Evolutionary conservation across 441 rosid genomes (phyloP).

Genomic region (Corymbia citriodora): DNA sequence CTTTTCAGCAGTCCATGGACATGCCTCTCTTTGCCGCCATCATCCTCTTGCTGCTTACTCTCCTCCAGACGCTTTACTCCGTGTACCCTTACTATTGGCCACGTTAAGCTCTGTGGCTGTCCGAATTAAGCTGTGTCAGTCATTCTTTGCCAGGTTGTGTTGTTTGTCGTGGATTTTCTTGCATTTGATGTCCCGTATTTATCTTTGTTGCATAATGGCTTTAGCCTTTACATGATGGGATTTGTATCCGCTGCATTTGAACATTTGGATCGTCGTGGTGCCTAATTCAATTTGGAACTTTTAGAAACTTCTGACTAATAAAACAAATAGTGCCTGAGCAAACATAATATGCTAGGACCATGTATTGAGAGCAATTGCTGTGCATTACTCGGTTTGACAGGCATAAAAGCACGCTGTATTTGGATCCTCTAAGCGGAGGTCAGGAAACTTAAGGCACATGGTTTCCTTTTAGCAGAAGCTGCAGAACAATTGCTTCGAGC

Average conservation of each 20-base stretch:
- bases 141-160: fast-evolving
- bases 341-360: not conserved
- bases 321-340: not conserved
- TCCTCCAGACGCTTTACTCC: not conserved
- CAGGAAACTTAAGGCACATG: not conserved
- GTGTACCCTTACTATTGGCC: not conserved
- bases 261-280: not conserved
- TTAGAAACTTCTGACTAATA: not conserved
- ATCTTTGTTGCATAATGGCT: not conserved
- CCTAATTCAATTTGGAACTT: not conserved
- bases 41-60: not conserved
- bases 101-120: too few species aligned
- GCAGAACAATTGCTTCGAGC: not conserved
- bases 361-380: not conserved
- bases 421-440: not conserved
- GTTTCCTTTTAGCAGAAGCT: not conserved
- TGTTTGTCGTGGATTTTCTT: not conserved
- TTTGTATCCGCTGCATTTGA: not conserved
- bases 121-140: not conserved
- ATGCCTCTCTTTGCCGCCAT: constrained; percentile 1
- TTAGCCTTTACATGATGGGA: not conserved
- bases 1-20: constrained; percentile 13
- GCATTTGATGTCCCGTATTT: not conserved
- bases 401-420: not conserved
- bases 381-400: not conserved